Evolutionary conservation across 108 stramenopile genomes (phyloP).

Genomic region (Poteriospumella lacustris): DNA sequence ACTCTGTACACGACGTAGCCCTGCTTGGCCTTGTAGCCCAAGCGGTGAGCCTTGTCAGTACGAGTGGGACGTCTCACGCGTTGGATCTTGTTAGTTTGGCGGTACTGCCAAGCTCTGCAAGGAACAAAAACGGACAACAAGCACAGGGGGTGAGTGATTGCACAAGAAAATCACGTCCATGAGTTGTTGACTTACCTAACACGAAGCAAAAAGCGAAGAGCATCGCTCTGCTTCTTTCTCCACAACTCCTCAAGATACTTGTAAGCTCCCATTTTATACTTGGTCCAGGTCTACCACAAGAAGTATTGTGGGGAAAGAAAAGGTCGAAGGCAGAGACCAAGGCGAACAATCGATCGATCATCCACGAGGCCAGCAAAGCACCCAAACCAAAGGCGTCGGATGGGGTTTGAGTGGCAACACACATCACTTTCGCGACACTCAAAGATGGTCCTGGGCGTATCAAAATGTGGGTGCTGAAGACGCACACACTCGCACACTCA

Average conservation of each 20-base stretch:
- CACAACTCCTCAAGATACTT: slow-evolving; percentile 99
- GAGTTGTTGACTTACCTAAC: slow-evolving; percentile 65
- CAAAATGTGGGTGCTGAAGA: too few species aligned
- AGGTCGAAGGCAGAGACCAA: too few species aligned
- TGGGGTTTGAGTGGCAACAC: too few species aligned
- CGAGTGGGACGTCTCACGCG: slow-evolving; percentile 86
- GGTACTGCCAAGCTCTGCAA: slow-evolving; percentile 96
- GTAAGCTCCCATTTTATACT: slow-evolving; percentile 94
- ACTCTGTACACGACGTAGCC: slow-evolving; percentile 95
- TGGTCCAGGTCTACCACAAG: too few species aligned
- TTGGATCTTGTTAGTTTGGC: slow-evolving; percentile 88
- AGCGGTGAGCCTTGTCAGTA: slow-evolving; percentile 98
- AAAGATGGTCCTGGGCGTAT: too few species aligned
- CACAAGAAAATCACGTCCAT: not conserved
- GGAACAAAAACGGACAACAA: not conserved
- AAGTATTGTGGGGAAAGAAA: too few species aligned
- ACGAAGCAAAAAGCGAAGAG: slow-evolving; percentile 97
- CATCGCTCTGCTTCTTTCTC: slow-evolving; percentile 99
- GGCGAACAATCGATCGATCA: too few species aligned
- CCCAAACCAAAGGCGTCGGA: too few species aligned
- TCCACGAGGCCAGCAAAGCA: too few species aligned
- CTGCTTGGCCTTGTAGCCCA: slow-evolving; percentile 99
- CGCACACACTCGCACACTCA: too few species aligned
- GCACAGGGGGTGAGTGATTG: not conserved
- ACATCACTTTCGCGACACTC: too few species aligned